Base-by-base conservation (phyloP, 2,329 filamentous ascomycete genomes). In the Chrysoporthe austroafricana region DNA sequence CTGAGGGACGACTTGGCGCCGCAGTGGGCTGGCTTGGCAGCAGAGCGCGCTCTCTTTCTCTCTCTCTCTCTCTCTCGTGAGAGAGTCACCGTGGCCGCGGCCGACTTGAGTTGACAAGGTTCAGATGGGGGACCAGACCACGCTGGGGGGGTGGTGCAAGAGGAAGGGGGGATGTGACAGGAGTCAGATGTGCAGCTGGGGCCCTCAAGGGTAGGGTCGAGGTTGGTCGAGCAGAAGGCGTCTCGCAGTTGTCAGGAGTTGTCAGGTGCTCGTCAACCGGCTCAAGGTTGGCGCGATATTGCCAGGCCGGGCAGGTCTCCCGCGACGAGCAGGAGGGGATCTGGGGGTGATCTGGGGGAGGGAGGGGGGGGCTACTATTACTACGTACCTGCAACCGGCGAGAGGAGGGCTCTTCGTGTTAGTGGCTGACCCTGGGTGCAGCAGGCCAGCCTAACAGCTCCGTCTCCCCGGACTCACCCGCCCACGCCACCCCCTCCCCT, bases 211-310 rank as follows among this genome's bases (percentile, higher is more conserved):
- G 26, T 54, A 14, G 50, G 6, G 21, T n/a, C 50, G 11, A 32
- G 11, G 14, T 54, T 11, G 26, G 4, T 16, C 16, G 50, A 54
- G 50, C 21, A 54, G 26, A 54, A n/a, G 3, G 9, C 21, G 42
- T 39, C 13, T 39, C n/a, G 57, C 36, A 42, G 34, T 43, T n/a
- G 57, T 60, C 57, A 60, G 39, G 39, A 60, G 42, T 42, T 61
- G 59, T 61, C 59, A 61, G 59, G 59, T 36, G 59, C 26, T 61
- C 59, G 43, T 61, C 39, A 46, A 34, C 59, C 59, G 21, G 42
- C 43, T 61, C 42, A 48, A 46, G 59, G 43, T 48, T 61, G 59
- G 59, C 59, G 59, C 59, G 42, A 61, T 61, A 61, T 61, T 44
- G 16, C 50, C 21, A 8, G 5, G 16, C 50, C 21, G 50, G 50